Evolutionary conservation across 2,329 filamentous ascomycete genomes (phyloP).

Genomic region (Stagonosporopsis chrysanthemi): DNA sequence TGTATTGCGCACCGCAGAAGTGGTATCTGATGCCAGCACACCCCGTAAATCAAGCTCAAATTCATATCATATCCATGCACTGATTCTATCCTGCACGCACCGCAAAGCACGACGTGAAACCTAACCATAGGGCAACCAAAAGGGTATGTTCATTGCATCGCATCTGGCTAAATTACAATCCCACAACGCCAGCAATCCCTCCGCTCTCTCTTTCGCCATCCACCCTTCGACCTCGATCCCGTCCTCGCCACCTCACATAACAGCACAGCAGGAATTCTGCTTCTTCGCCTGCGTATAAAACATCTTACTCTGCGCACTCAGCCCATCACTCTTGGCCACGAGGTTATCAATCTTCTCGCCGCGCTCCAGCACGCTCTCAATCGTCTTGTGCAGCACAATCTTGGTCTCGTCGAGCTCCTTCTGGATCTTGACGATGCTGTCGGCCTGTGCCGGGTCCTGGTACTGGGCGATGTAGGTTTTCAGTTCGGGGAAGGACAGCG

Average conservation of each 20-base stretch:
- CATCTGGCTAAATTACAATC: conserved; percentile 2
- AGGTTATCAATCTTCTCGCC: conserved; percentile 97
- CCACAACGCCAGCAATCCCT: not conserved
- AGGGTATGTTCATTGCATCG: conserved; percentile 21
- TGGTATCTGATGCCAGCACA: not conserved
- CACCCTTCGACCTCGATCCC: not conserved
- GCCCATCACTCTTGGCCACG: conserved; percentile 88
- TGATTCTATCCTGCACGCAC: not conserved
- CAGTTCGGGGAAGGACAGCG: conserved; percentile 70
- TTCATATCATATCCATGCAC: not conserved
- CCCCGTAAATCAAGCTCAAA: not conserved
- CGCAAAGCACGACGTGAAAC: not conserved
- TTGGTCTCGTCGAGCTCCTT: conserved; percentile 97
- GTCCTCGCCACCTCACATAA: conserved; percentile 54
- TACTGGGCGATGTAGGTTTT: conserved; percentile 81
- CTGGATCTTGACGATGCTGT: conserved; percentile 95
- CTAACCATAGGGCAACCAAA: not conserved
- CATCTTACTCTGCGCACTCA: conserved; percentile 95
- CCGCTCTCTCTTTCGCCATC: not conserved
- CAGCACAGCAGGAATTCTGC: conserved; percentile 66
- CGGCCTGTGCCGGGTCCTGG: conserved; percentile 86
- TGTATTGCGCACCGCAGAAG: not conserved
- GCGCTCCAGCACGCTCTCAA: conserved; percentile 84
- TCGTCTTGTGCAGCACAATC: conserved; percentile 96
- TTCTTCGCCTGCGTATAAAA: conserved; percentile 82